phyloP scores from a whole-genome alignment of 2,329 filamentous ascomycete genomes.

The Penicillium sp. region DNA sequence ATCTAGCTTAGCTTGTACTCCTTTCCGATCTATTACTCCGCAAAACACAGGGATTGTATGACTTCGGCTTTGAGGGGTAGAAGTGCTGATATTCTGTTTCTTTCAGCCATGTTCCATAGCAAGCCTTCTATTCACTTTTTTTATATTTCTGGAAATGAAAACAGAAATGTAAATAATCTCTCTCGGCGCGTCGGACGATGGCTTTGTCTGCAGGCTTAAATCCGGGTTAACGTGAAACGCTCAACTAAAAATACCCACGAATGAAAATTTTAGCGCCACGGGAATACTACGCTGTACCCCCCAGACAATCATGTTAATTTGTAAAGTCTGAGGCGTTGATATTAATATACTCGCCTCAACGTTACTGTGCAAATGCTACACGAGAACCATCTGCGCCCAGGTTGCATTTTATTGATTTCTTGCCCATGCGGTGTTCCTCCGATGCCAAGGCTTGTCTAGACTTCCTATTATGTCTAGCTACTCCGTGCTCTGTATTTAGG shows the following conservation, averaged over 20 bases:
- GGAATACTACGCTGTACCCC: not conserved
- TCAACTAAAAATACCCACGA: conserved; percentile 8
- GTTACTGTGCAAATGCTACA: not conserved
- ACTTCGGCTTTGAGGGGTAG: not conserved
- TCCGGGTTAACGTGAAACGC: conserved; percentile 2
- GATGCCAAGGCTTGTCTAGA: not conserved
- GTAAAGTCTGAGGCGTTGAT: not conserved
- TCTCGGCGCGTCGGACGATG: not conserved
- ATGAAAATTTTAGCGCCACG: not conserved
- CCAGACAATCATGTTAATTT: not conserved
- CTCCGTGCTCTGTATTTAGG: not conserved
- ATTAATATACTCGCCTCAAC: not conserved
- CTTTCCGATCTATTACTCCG: not conserved
- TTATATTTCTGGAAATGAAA: not conserved
- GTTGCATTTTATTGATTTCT: not conserved
- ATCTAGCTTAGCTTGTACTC: not conserved
- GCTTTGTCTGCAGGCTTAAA: not conserved
- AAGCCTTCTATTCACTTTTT: too few species aligned
- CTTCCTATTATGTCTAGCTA: not conserved
- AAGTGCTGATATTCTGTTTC: not conserved
- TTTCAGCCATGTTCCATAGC: not conserved
- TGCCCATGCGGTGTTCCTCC: not conserved
- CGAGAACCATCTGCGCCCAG: not conserved
- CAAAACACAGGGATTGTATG: not conserved
- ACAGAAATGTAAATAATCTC: not conserved